These are phyloP conservation scores for Auricularia heimuer DNA, from an alignment of 768 basidiomycete species.

Conservation along the genomic window DNA sequence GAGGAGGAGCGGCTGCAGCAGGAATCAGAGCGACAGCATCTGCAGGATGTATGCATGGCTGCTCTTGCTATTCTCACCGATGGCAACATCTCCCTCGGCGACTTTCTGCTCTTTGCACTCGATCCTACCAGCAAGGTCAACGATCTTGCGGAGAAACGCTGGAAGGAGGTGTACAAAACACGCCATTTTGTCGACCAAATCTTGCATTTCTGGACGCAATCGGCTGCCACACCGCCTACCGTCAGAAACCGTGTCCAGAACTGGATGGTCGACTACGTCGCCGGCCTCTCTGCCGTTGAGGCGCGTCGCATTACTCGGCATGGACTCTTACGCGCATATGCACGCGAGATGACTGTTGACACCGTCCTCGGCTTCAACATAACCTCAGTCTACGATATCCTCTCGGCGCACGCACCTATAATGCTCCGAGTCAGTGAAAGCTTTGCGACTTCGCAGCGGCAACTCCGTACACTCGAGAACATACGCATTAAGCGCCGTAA, in stretches of 20 bases:
- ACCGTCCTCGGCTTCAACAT: neutral
- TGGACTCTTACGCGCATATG: neutral
- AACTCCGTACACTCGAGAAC: neutral
- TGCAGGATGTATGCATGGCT: neutral
- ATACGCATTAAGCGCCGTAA: neutral
- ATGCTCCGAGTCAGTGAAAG: neutral
- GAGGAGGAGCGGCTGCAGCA: neutral
- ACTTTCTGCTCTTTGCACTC: slow-evolving; percentile 20
- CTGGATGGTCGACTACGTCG: neutral
- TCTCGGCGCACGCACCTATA: neutral
- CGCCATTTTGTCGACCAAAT: neutral
- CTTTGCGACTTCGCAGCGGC: neutral
- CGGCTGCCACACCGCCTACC: neutral
- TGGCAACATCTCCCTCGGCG: slow-evolving; percentile 10
- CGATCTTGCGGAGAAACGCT: neutral
- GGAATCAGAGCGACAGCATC: neutral
- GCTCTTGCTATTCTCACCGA: slow-evolving; percentile 10
- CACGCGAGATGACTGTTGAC: neutral
- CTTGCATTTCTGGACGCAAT: neutral
- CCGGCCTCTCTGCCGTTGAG: neutral
- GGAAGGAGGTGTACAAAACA: neutral
- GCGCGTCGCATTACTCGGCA: neutral
- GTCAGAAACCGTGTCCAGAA: neutral
- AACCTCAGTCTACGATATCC: neutral
- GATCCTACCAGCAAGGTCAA: slow-evolving; percentile 13